Evolutionary conservation across 2,329 filamentous ascomycete genomes (phyloP), one percentile per base, ranked within the genome.

Genomic region (Fusarium proliferatum): DNA sequence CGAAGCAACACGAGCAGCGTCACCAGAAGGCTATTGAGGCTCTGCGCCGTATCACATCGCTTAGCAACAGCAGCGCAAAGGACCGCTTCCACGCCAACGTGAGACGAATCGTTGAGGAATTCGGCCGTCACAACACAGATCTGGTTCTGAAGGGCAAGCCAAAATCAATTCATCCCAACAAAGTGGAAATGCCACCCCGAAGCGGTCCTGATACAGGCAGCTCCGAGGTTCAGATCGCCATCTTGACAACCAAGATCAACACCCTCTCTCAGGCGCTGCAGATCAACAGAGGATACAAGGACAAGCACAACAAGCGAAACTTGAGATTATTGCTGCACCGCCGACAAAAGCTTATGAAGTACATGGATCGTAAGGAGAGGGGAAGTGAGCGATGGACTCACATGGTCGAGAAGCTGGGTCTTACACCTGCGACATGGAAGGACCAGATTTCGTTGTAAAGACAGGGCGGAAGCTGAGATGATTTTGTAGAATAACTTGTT

Each of bases 211-310:
- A 99, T 81, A 99, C 96, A 2, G 96, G 96, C 41, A 97, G 94
- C 77, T 94, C 94, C 11, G 96, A 99, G 84, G 97, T 99, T n/a
- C 96, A 99, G 86, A 94, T 97, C 75, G 95, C 95, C 51, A 97
- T 99, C 77, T 83, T 99, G 81, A 99, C 96, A 6, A 90, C 94
- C 64, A 98, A 98, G 88, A 99, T 99, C 80, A 88, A 94, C 72
- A 91, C 92, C 30, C 82, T 99, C 56, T 92, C 93, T 21, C 88
- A 93, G 75, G 91, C 92, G 74, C 83, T 97, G 58, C 88, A 92
- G 79, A 87, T 85, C 46, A 88, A 90, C 67, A 84, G 86, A 76
- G 94, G 92, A 9, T 90, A 93, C 82, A 94, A 92, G 81, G 96
- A 99, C 81, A 97, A 97, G 86, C 90, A 94, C 81, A 98, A 98